Conservation (phyloP, 1,139 yeast genomes). For the Hyphopichia burtonii region DNA sequence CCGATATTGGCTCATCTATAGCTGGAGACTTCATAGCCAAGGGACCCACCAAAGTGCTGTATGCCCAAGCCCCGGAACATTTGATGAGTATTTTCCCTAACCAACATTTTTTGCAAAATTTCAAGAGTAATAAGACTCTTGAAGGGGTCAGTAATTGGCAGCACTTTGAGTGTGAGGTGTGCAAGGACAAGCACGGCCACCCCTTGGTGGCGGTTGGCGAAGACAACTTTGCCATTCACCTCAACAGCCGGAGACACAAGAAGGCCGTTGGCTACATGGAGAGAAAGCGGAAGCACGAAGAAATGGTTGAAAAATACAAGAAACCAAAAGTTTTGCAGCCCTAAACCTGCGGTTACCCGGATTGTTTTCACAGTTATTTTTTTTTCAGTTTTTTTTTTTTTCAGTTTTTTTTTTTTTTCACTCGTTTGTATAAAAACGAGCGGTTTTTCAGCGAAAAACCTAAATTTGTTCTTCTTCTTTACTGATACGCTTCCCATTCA, state of each 20-base stretch:
- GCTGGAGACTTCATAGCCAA: constrained; percentile 33
- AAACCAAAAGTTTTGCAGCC: background rate
- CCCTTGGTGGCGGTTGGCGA: constrained; percentile 72
- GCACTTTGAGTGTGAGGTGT: constrained; percentile 65
- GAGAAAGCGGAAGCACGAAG: constrained; percentile 15
- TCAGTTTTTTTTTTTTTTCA: no score
- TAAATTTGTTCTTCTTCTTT: constrained; percentile 15
- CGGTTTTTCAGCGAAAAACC: no score
- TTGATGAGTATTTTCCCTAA: constrained; percentile 34
- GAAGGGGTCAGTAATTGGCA: constrained; percentile 57
- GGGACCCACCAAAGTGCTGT: constrained; percentile 25
- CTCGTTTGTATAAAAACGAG: no score
- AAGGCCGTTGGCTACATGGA: constrained; percentile 18
- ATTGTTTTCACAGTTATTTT: no score
- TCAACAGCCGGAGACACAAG: constrained; percentile 63
- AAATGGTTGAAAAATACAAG: constrained; percentile 6
- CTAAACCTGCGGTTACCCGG: no score
- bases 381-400: no score
- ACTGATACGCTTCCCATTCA: constrained; percentile 61
- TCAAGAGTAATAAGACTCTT: constrained; percentile 36
- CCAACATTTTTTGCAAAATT: constrained; percentile 13
- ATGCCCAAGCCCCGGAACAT: constrained; percentile 43
- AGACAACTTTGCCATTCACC: constrained; percentile 66
- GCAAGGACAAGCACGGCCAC: constrained; percentile 57
- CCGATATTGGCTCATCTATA: constrained; percentile 52